Percentiles rank a stretch among this genome's conserved stretches.
phyloP scores from a whole-genome alignment of 495 filamentous ascomycete genomes.

The Hyphodiscus hymeniophilus region DNA sequence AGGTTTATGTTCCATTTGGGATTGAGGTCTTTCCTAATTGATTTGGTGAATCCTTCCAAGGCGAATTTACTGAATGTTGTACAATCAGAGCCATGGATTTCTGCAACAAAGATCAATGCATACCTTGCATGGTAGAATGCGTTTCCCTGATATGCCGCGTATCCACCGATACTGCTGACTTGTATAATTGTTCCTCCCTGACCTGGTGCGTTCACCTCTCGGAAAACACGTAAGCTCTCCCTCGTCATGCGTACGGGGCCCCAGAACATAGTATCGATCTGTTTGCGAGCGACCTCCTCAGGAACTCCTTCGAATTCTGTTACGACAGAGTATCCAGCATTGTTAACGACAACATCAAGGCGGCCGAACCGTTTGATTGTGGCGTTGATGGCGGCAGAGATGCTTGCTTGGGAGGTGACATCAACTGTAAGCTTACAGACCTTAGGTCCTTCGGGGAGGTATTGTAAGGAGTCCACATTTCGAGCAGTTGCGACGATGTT shows the following conservation, averaged over 20 bases:
- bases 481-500: slow-evolving; percentile 1
- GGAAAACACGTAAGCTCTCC: background rate
- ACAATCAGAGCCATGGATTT: background rate
- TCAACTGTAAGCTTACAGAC: background rate
- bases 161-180: background rate
- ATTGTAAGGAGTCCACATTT: background rate
- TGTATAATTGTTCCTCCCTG: slow-evolving; percentile 2
- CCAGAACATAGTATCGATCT: slow-evolving; percentile 1
- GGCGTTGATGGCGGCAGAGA: background rate
- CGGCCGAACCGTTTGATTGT: slow-evolving; percentile 30
- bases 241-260: background rate
- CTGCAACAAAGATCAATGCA: background rate
- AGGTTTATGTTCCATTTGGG: background rate
- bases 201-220: background rate
- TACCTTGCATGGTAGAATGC: slow-evolving; percentile 3
- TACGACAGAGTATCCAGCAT: slow-evolving; percentile 32
- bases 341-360: slow-evolving; percentile 46
- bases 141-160: background rate
- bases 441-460: background rate
- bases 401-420: background rate
- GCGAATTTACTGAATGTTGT: background rate
- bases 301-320: background rate
- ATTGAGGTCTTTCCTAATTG: background rate
- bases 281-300: background rate
- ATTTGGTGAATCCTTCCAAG: background rate